These are phyloP conservation scores for Diutina catenulata DNA, from an alignment of 1,139 yeast genomes.

Conservation along the genomic window DNA sequence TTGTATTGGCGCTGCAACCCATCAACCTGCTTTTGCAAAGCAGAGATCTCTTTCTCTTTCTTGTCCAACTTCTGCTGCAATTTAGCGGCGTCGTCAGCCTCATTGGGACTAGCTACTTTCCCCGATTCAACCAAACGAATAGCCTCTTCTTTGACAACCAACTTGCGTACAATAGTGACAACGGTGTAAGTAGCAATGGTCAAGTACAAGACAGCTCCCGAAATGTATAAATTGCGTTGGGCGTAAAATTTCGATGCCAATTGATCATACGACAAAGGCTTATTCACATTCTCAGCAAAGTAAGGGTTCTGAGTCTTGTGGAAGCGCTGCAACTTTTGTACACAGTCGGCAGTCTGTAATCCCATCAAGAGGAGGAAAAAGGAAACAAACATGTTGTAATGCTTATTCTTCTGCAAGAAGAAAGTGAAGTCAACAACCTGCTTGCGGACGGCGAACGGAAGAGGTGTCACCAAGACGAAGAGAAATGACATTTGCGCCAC, in stretches of 20 bases:
- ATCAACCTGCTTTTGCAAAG: conserved; percentile 34
- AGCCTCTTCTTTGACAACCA: conserved; percentile 39
- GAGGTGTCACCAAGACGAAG: conserved; percentile 45
- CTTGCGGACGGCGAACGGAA: conserved; percentile 45
- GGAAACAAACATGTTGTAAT: conserved; percentile 36
- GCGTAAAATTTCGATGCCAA: conserved; percentile 51
- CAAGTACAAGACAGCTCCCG: conserved; percentile 59
- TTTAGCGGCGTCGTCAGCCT: conserved; percentile 29
- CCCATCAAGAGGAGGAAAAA: conserved; percentile 36
- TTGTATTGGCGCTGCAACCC: conserved; percentile 46
- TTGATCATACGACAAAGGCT: conserved; percentile 23
- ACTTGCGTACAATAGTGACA: conserved; percentile 40
- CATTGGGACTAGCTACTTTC: conserved; percentile 23
- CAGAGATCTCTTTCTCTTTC: conserved; percentile 40
- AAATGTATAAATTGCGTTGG: conserved; percentile 59
- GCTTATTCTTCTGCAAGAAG: conserved; percentile 22
- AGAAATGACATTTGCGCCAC: conserved; percentile 43
- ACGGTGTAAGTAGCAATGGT: conserved; percentile 49
- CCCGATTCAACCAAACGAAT: conserved; percentile 13
- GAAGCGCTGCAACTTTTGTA: conserved; percentile 31
- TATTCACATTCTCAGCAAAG: conserved; percentile 11
- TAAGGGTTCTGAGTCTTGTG: conserved; percentile 16
- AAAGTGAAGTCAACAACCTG: conserved; percentile 29
- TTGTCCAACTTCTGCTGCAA: conserved; percentile 44
- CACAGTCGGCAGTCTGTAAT: conserved; percentile 50